Conservation (phyloP, 2,329 filamentous ascomycete species). For the Didymosphaeria variabile region DNA sequence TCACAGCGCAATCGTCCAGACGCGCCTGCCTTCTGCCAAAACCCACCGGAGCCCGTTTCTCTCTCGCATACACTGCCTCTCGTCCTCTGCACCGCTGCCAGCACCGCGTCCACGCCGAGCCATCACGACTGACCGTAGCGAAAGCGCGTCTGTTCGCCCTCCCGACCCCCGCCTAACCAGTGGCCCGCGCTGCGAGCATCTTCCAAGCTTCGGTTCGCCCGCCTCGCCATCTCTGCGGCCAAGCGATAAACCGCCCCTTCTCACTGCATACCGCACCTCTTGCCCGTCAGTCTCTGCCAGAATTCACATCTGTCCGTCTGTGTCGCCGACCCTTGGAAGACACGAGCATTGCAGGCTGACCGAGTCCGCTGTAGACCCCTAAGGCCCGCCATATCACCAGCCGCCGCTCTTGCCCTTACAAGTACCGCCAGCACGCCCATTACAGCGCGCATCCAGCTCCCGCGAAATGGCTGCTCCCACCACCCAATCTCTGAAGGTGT, state of each 20-base stretch:
- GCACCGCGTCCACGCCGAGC: neutral
- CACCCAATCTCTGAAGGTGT: slow-evolving; percentile 91
- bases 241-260: slow-evolving; percentile 48
- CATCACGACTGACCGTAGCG: neutral
- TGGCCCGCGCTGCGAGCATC: slow-evolving; percentile 24
- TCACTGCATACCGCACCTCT: slow-evolving; percentile 44
- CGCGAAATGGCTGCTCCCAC: slow-evolving; percentile 76
- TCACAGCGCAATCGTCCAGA: slow-evolving; percentile 22
- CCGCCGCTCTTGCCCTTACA: slow-evolving; percentile 15
- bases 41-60: slow-evolving; percentile 10
- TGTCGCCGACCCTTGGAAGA: neutral
- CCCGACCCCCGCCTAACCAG: slow-evolving; percentile 9
- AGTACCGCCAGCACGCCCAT: slow-evolving; percentile 15
- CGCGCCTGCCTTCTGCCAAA: slow-evolving; percentile 38
- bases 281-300: slow-evolving; percentile 30
- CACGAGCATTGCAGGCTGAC: slow-evolving; percentile 3
- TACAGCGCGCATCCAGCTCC: slow-evolving; percentile 24
- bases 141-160: slow-evolving; percentile 7
- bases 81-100: neutral
- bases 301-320: slow-evolving; percentile 10
- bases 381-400: slow-evolving; percentile 4
- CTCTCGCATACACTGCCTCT: slow-evolving; percentile 8
- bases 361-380: slow-evolving; percentile 9
- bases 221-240: slow-evolving; percentile 46
- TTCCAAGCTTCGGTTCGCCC: slow-evolving; percentile 36